Conservation (phyloP, 306 rosid species). For the Aeschynomene evenia region DNA sequence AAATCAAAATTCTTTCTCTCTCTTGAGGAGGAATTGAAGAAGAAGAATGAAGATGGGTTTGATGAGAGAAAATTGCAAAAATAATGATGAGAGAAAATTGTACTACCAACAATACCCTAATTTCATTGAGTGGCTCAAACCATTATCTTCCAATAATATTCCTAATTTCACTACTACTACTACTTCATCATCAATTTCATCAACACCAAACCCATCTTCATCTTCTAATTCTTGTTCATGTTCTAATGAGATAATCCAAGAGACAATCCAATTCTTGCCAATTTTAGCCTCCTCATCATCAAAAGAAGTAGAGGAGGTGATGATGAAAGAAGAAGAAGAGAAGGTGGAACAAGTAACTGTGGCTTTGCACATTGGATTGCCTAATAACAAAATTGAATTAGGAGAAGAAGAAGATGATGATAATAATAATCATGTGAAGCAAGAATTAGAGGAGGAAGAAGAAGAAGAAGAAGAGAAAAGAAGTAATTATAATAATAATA, state of each 20-base stretch:
- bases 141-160: conserved; percentile 49
- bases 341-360: conserved; percentile 54
- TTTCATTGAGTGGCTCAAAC: conserved; percentile 97
- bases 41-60: conserved; percentile 67
- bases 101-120: conserved; percentile 61
- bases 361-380: conserved; percentile 84
- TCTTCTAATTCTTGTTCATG: conserved; percentile 8
- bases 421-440: conserved; percentile 27
- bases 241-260: conserved; percentile 22
- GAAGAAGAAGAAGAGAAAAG: no score
- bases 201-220: conserved; percentile 15
- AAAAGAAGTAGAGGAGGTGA: conserved; percentile 47
- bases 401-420: neutral
- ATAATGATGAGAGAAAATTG: conserved; percentile 36
- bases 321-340: no score
- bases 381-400: conserved; percentile 36
- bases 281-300: conserved; percentile 43
- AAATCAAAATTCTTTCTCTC: conserved; percentile 33
- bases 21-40: conserved; percentile 51
- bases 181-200: conserved; percentile 16
- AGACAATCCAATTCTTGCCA: conserved; percentile 68
- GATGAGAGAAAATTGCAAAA: conserved; percentile 45
- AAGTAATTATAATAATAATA: no score
- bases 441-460: conserved; percentile 45
- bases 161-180: no score